Percentiles rank a stretch among this genome's conserved stretches.
These are phyloP conservation scores for Trametes pubescens DNA, from an alignment of 1,284 basidiomycete species.

Conservation along the genomic window DNA sequence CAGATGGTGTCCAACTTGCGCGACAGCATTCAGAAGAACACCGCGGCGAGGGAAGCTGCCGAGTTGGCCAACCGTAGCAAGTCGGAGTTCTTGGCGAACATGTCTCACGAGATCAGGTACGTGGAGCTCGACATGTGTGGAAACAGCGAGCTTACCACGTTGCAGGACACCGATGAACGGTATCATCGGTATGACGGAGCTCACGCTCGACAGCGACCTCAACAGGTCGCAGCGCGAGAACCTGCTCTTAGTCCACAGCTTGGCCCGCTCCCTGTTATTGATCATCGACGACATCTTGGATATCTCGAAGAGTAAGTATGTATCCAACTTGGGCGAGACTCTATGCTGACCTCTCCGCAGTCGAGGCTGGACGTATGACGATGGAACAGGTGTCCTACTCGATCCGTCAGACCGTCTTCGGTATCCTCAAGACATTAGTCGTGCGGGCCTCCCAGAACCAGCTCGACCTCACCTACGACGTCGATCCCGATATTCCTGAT, in stretches of 20 bases:
- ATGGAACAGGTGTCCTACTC: constrained; percentile 99
- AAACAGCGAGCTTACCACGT: not conserved
- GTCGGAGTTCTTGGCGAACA: constrained; percentile 98
- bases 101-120: constrained; percentile 95
- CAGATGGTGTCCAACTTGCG: constrained; percentile 99
- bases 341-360: constrained; percentile 51
- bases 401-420: constrained; percentile 96
- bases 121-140: constrained; percentile 39
- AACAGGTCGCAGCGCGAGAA: constrained; percentile 94
- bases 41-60: constrained; percentile 95
- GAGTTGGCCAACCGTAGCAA: constrained; percentile 97
- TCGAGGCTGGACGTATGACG: constrained; percentile 99
- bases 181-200: constrained; percentile 99
- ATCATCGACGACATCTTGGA: constrained; percentile 99
- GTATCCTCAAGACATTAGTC: constrained; percentile 97
- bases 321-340: constrained; percentile 6
- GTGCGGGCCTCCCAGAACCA: constrained; percentile 98
- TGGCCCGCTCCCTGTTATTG: constrained; percentile 92
- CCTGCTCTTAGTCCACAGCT: constrained; percentile 92
- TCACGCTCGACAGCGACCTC: constrained; percentile 94
- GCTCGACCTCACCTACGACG: constrained; percentile 95
- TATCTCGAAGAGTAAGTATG: constrained; percentile 91
- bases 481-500: constrained; percentile 96
- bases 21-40: constrained; percentile 99
- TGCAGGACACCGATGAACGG: constrained; percentile 96